phyloP scores from a whole-genome alignment of 1,284 basidiomycete species.

The Peniophora sp. region DNA sequence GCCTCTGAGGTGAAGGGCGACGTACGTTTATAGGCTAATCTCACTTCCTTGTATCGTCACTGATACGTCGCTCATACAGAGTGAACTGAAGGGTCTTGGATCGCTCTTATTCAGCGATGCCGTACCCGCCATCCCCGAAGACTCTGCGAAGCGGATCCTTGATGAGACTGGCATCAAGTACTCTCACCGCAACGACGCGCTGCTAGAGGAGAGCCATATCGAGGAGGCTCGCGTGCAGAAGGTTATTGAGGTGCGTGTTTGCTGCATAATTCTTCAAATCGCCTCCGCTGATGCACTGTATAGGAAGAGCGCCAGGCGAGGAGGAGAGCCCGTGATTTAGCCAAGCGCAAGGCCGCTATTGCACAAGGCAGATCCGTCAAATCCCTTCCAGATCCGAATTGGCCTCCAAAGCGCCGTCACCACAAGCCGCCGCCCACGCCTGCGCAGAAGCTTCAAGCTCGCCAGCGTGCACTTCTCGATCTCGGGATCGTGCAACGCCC shows the following conservation, averaged over 20 bases:
- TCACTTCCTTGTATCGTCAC: neutral
- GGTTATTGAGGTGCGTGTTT: conserved; percentile 41
- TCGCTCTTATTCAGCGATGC: conserved; percentile 65
- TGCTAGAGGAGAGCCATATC: conserved; percentile 58
- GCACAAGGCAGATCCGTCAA: no score
- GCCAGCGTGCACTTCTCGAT: conserved; percentile 52
- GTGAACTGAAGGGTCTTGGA: conserved; percentile 53
- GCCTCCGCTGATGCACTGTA: conserved; percentile 6
- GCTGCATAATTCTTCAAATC: neutral
- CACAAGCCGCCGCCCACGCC: conserved; percentile 4
- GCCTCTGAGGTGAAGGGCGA: conserved; percentile 44
- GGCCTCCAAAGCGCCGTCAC: conserved; percentile 51
- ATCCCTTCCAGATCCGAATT: conserved; percentile 31
- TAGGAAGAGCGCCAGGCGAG: conserved; percentile 18
- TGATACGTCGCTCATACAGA: conserved; percentile 23
- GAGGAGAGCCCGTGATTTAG: conserved; percentile 17
- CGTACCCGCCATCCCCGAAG: conserved; percentile 18
- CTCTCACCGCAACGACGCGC: conserved; percentile 64
- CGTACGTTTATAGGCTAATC: conserved; percentile 21
- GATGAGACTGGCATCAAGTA: conserved; percentile 55
- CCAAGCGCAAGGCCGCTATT: conserved; percentile 12
- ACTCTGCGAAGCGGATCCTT: conserved; percentile 50
- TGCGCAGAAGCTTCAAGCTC: conserved; percentile 34
- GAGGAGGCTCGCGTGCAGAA: conserved; percentile 54
- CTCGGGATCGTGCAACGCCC: conserved; percentile 46